Conservation (phyloP, 176 grass and related monocot species). For the Rhynchospora tenuis region DNA sequence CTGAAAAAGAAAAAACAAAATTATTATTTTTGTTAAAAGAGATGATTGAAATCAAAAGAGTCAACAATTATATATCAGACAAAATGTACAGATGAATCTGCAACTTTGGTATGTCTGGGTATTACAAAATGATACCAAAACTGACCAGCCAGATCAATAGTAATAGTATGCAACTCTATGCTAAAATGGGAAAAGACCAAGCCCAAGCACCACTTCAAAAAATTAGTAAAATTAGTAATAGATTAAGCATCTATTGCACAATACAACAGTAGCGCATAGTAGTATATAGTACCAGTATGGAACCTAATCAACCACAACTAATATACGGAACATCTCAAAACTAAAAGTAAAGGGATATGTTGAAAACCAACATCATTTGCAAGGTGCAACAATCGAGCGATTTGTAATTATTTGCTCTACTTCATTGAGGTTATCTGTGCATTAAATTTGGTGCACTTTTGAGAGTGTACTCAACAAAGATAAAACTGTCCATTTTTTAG, state of each 20-base stretch:
- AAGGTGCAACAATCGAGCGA: no score
- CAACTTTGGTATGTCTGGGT: not conserved
- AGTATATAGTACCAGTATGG: not conserved
- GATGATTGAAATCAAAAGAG: not conserved
- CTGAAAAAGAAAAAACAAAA: constrained; percentile 40
- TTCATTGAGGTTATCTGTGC: not conserved
- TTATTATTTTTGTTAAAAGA: not conserved
- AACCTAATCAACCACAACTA: not conserved
- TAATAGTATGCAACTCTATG: not conserved
- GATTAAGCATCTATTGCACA: not conserved
- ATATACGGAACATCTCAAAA: no score
- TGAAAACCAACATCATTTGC: no score
- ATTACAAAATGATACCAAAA: not conserved
- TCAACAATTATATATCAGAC: not conserved
- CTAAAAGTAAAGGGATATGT: no score
- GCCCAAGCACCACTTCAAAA: not conserved
- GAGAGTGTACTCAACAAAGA: not conserved
- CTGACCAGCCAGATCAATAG: not conserved
- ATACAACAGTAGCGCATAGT: not conserved
- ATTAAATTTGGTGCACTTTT: not conserved
- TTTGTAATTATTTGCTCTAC: no score
- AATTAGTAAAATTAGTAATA: not conserved
- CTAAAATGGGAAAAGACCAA: not conserved
- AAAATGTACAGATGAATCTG: not conserved
- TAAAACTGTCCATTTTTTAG: not conserved